Base-by-base conservation (phyloP, 176 grass and related monocot species). In the Areca catechu region DNA sequence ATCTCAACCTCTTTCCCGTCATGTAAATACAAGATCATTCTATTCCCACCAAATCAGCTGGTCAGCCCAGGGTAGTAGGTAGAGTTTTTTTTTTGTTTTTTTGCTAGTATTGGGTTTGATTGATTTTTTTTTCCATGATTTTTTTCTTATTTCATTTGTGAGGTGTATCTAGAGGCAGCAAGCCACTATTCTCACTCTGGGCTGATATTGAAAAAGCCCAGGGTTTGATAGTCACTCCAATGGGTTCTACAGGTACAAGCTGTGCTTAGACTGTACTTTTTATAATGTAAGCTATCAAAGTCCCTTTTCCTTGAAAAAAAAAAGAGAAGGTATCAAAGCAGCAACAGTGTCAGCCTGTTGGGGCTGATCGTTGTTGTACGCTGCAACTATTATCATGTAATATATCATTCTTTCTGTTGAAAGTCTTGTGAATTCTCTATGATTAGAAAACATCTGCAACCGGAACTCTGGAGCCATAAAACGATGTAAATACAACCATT, bases 181-280 rank as follows among this genome's bases (percentile, higher is more conserved):
- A 78, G 66, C 78, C 74, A 43, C 61, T 70, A 28, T 47, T 47
- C 51, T 54, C 65, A 67, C 58, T 50, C 34, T 53, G 74, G 71
- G 78, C 74, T 78, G 70, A 29, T 78, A 71, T 86, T 86, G 83
- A 70, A 82, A 86, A 86, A 71, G 78, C 70, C 82, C 70, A 24
- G 66, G 22, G 71, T 66, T 61, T 19, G 66, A 49, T 43, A 17
- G 61, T 55, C 65, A 9, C 20, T 9, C 74, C 65, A 71, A 71
- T 71, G 74, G 47, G 74, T 81, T 71, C 74, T 79, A 82, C 27
- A 34, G 51, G 47, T 71, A 43, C 9, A 43, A 43, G 34, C 6
- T 6, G 27, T 43, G 56, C 19, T 73, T 54, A 60, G 63, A 73
- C 37, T 65, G 21, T 82, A 58, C 74, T 81, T 14, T 81, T 14